phyloP scores from a whole-genome alignment of 441 rosid species.

The Sinapis alba region DNA sequence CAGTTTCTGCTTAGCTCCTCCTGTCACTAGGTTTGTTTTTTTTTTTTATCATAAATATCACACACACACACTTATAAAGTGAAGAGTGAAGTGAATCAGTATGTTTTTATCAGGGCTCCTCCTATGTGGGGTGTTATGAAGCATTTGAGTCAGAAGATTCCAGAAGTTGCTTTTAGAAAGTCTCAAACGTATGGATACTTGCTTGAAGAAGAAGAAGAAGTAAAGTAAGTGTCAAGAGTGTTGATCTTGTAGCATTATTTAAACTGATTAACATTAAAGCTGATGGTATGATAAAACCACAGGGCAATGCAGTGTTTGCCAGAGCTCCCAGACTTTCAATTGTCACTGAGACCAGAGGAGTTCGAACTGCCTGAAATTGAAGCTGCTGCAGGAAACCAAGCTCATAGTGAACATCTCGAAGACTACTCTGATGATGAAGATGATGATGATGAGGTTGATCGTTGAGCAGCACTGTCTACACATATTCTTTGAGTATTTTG shows the following conservation, averaged over 20 bases:
- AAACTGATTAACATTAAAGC: not conserved
- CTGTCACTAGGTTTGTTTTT: conserved; percentile 66
- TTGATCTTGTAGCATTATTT: not conserved
- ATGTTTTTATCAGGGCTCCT: conserved; percentile 56
- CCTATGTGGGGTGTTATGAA: conserved; percentile 89
- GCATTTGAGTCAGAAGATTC: conserved; percentile 78
- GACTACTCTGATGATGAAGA: conserved; percentile 9
- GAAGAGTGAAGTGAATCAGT: not conserved
- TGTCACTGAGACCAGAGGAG: conserved; percentile 78
- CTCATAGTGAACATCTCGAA: conserved; percentile 69
- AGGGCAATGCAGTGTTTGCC: conserved; percentile 80
- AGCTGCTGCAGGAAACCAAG: conserved; percentile 40
- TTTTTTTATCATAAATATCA: not conserved
- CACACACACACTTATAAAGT: not conserved
- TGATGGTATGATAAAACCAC: conserved; percentile 26
- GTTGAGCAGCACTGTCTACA: conserved; percentile 11
- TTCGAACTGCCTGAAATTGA: conserved; percentile 65
- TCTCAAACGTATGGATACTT: conserved; percentile 86
- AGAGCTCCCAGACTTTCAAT: conserved; percentile 82
- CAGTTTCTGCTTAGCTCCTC: conserved; percentile 74
- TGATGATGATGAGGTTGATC: conserved; percentile 32
- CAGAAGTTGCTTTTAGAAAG: conserved; percentile 81
- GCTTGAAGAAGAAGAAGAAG: conserved; percentile 90
- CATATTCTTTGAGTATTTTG: conserved; percentile 21
- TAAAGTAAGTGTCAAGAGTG: conserved; percentile 58